Evolutionary conservation across 176 grass and related monocot species (phyloP).

Genomic region (Ensete glaucum): DNA sequence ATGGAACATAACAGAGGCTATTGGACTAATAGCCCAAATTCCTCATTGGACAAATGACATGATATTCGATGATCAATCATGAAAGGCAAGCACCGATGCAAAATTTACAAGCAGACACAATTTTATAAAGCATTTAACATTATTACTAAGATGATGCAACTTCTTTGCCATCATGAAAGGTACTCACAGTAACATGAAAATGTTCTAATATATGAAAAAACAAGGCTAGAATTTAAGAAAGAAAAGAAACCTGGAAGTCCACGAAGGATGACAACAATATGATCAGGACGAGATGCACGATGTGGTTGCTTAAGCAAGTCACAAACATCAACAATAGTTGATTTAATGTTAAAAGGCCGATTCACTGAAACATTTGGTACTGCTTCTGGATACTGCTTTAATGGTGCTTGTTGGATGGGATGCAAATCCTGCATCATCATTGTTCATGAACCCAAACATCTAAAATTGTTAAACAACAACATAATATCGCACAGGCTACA

Average conservation of each 20-base stretch:
- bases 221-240: neutral
- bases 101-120: too few species aligned
- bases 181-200: neutral
- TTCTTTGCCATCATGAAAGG: too few species aligned
- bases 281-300: conserved; percentile 68
- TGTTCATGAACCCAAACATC: conserved; percentile 16
- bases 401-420: conserved; percentile 28
- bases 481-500: too few species aligned
- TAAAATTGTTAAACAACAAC: conserved; percentile 1
- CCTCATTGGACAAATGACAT: too few species aligned
- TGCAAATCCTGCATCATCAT: conserved; percentile 29
- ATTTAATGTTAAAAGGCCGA: conserved; percentile 30
- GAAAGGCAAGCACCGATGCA: too few species aligned
- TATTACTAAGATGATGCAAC: too few species aligned
- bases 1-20: too few species aligned
- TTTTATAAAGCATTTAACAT: too few species aligned
- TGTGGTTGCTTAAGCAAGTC: conserved; percentile 75
- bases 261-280: conserved; percentile 89
- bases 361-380: conserved; percentile 13
- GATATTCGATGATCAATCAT: too few species aligned
- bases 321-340: conserved; percentile 47
- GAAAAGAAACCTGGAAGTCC: conserved; percentile 72
- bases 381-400: conserved; percentile 30
- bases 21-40: too few species aligned
- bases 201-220: neutral